Evolutionary conservation across 108 stramenopile species (phyloP).

Genomic region (Nitzschia sp.): DNA sequence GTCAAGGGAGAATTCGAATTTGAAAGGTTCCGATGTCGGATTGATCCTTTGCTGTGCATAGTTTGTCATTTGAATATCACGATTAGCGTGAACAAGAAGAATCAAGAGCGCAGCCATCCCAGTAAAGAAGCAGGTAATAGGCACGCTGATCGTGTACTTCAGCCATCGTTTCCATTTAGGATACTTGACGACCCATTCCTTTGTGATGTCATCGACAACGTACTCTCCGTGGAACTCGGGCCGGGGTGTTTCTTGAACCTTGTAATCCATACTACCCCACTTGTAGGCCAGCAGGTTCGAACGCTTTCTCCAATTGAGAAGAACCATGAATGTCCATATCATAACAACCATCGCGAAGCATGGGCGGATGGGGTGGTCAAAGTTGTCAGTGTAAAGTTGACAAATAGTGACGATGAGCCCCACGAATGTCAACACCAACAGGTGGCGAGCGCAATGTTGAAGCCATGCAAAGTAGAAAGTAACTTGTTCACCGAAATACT

Average conservation of each 20-base stretch:
- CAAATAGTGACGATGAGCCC: slow-evolving; percentile 75
- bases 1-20: slow-evolving; percentile 41
- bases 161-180: slow-evolving; percentile 84
- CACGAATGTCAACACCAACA: slow-evolving; percentile 66
- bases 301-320: slow-evolving; percentile 89
- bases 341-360: slow-evolving; percentile 78
- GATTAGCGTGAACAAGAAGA: slow-evolving; percentile 82
- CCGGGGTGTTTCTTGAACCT: slow-evolving; percentile 88
- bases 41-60: slow-evolving; percentile 52
- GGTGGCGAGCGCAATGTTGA: slow-evolving; percentile 87
- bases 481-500: slow-evolving; percentile 97
- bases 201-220: slow-evolving; percentile 63
- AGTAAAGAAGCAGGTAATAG: slow-evolving; percentile 81
- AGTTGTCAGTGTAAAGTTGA: slow-evolving; percentile 53
- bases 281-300: slow-evolving; percentile 78
- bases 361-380: slow-evolving; percentile 82
- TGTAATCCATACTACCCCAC: slow-evolving; percentile 94
- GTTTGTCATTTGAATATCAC: slow-evolving; percentile 80
- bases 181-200: slow-evolving; percentile 81
- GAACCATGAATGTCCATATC: slow-evolving; percentile 91
- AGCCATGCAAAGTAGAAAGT: slow-evolving; percentile 99
- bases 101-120: slow-evolving; percentile 71
- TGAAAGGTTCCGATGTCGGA: slow-evolving; percentile 38
- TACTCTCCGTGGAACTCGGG: slow-evolving; percentile 91
- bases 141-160: slow-evolving; percentile 79